Percentiles rank a stretch among this genome's conserved stretches.
Conservation (phyloP, 192 early-diverging fungal genomes). For the Kappamyces sp. region DNA sequence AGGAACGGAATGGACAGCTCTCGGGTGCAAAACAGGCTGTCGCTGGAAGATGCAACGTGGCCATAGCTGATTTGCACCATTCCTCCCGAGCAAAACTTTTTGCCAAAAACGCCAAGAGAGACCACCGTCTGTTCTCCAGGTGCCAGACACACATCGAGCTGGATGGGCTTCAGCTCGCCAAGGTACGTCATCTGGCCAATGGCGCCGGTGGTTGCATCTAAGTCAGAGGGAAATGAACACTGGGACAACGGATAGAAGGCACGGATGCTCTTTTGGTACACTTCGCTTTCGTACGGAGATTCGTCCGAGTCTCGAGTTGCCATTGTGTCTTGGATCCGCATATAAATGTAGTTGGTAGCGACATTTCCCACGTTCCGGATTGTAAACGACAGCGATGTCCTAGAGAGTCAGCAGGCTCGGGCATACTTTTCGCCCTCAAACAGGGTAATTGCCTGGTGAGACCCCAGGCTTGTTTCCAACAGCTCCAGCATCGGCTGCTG, state of each 20-base stretch:
- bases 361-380: constrained; percentile 73
- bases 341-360: constrained; percentile 61
- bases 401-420: constrained; percentile 19
- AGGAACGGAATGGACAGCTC: constrained; percentile 62
- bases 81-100: constrained; percentile 56
- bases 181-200: constrained; percentile 13
- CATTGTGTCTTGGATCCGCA: constrained; percentile 37
- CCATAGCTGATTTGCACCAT: constrained; percentile 70
- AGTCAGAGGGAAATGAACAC: not conserved
- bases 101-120: constrained; percentile 66
- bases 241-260: constrained; percentile 27
- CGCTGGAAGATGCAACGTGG: constrained; percentile 24
- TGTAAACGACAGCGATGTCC: constrained; percentile 53
- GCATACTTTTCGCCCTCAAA: constrained; percentile 75
- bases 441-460: constrained; percentile 67
- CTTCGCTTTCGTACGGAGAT: constrained; percentile 66
- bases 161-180: constrained; percentile 18
- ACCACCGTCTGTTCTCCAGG: constrained; percentile 47
- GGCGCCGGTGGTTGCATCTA: not conserved
- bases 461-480: constrained; percentile 41
- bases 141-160: constrained; percentile 38
- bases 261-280: constrained; percentile 47
- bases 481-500: constrained; percentile 66
- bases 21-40: constrained; percentile 54
- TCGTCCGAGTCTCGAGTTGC: constrained; percentile 1